Percentiles rank a stretch among this genome's conserved stretches.
These are phyloP conservation scores for Penicillium ucsense DNA, from an alignment of 495 filamentous ascomycete species.

Conservation along the genomic window DNA sequence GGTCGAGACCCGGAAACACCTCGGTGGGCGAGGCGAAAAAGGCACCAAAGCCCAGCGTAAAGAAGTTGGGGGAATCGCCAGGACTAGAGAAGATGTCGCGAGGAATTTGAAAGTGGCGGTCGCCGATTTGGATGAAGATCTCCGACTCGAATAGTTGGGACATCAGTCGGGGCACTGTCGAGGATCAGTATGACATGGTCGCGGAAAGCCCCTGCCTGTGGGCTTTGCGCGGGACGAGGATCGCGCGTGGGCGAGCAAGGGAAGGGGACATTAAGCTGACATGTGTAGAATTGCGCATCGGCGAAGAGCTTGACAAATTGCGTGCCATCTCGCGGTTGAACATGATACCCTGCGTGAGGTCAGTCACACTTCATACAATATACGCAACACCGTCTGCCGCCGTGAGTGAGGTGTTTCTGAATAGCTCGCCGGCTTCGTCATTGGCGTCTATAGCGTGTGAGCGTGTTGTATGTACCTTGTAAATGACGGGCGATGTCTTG, in stretches of 20 bases:
- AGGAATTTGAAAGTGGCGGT: constrained; percentile 77
- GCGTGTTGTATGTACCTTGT: constrained; percentile 47
- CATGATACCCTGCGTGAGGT: constrained; percentile 58
- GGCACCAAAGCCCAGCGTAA: constrained; percentile 81
- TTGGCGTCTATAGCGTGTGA: not conserved
- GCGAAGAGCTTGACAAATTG: constrained; percentile 90
- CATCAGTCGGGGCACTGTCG: constrained; percentile 72
- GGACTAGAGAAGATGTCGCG: constrained; percentile 76
- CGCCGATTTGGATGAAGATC: constrained; percentile 84
- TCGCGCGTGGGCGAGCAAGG: not conserved
- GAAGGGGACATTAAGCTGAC: constrained; percentile 32
- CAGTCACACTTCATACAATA: not conserved
- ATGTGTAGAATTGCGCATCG: constrained; percentile 90
- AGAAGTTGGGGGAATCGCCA: constrained; percentile 91
- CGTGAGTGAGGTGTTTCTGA: too few relatives aligned
- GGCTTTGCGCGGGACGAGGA: too few relatives aligned
- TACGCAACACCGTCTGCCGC: too few relatives aligned
- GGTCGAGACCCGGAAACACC: constrained; percentile 77
- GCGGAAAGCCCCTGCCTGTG: not conserved
- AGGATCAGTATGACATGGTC: constrained; percentile 5
- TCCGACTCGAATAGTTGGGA: constrained; percentile 90
- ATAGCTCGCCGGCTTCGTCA: too few relatives aligned
- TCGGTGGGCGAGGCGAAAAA: constrained; percentile 76
- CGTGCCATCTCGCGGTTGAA: constrained; percentile 68
- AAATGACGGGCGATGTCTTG: constrained; percentile 82